phyloP scores from a whole-genome alignment of 352 stramenopile species.

The Phytophthora sansomeana region DNA sequence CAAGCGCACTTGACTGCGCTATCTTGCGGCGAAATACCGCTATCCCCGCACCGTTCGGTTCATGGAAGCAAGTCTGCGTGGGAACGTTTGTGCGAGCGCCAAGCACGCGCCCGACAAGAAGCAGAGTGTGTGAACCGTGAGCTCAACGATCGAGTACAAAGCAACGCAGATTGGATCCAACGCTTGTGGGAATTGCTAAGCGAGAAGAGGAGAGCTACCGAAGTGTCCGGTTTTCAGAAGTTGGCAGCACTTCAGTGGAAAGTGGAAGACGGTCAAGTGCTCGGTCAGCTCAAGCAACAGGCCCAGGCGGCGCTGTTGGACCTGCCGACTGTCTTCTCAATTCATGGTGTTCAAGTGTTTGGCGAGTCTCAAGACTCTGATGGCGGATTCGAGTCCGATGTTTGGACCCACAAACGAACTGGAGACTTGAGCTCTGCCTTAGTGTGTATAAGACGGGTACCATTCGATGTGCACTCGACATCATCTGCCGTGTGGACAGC shows the following conservation, averaged over 20 bases:
- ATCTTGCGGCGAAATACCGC: background rate
- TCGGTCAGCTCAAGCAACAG: slow-evolving; percentile 18
- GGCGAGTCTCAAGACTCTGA: background rate
- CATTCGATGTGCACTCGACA: slow-evolving; percentile 27
- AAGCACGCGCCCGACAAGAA: slow-evolving; percentile 10
- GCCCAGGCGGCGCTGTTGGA: background rate
- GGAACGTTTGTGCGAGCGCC: slow-evolving; percentile 25
- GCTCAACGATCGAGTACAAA: slow-evolving; percentile 14
- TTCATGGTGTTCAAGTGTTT: slow-evolving; percentile 7
- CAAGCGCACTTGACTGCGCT: slow-evolving; percentile 16
- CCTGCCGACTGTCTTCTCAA: slow-evolving; percentile 9
- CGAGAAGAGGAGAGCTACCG: slow-evolving; percentile 7
- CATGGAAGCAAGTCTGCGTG: slow-evolving; percentile 8
- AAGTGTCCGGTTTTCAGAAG: background rate
- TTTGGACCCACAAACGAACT: slow-evolving; percentile 22
- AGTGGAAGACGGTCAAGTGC: slow-evolving; percentile 6
- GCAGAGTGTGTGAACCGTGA: slow-evolving; percentile 13
- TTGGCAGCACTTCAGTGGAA: slow-evolving; percentile 17
- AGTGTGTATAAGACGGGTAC: slow-evolving; percentile 25
- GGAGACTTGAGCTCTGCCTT: slow-evolving; percentile 8
- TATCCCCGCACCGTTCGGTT: too few relatives aligned
- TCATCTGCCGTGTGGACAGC: slow-evolving; percentile 22
- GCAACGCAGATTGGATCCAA: slow-evolving; percentile 45
- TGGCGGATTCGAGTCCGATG: background rate
- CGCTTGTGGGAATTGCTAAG: slow-evolving; percentile 36